phyloP scores from a whole-genome alignment of 495 filamentous ascomycete species.

The Aspergillus olivimuriae region DNA sequence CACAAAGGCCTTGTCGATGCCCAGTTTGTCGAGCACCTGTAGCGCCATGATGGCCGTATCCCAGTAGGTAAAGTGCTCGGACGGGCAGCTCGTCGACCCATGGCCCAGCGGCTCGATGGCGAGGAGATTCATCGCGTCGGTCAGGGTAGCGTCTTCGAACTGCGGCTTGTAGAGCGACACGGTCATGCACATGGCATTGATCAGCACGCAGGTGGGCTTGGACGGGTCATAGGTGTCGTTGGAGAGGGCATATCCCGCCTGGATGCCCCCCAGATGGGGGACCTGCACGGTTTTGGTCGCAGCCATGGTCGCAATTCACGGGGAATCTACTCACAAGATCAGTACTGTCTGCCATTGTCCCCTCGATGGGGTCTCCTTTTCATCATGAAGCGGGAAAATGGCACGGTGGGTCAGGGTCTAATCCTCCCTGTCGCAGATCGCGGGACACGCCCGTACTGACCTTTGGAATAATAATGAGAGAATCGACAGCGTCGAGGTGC shows the following conservation, averaged over 20 bases:
- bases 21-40: constrained; percentile 47
- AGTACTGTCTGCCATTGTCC: no score
- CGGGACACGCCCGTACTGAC: no score
- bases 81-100: constrained; percentile 34
- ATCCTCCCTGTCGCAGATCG: no score
- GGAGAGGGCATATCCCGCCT: constrained; percentile 46
- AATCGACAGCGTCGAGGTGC: no score
- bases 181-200: constrained; percentile 54
- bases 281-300: constrained; percentile 37
- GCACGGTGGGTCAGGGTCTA: no score
- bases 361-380: no score
- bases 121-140: constrained; percentile 40
- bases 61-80: constrained; percentile 51
- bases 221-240: constrained; percentile 33
- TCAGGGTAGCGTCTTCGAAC: constrained; percentile 40
- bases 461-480: no score
- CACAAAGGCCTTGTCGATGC: constrained; percentile 52
- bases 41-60: constrained; percentile 44
- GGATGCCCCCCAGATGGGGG: constrained; percentile 49
- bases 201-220: constrained; percentile 53
- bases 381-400: no score
- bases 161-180: constrained; percentile 45
- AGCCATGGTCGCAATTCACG: no score
- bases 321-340: no score
- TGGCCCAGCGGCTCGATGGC: constrained; percentile 54